Evolutionary conservation across 768 basidiomycete species (phyloP), one percentile per base, ranked within the genome.

Genomic region (Russula abietina): DNA sequence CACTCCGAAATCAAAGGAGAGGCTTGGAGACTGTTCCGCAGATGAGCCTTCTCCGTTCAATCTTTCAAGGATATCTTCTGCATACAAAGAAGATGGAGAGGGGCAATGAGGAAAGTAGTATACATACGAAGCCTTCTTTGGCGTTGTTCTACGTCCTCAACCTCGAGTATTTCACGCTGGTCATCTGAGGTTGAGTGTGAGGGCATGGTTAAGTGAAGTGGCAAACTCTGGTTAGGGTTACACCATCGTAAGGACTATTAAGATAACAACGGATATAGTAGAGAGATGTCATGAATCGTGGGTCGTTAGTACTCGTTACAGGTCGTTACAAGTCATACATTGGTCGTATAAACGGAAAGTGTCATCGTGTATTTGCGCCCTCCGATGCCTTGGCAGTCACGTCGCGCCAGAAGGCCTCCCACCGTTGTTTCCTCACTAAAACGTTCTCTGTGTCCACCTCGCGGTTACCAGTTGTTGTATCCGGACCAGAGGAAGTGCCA

Each of bases 1-100:
- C 48, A 67, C 67, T 6, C 70, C 67, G 48, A 69, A 70, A 56
- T 69, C 68, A 57, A 71, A 69, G 0, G 61, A 32, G 7, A 63
- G 54, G 17, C 49, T 62, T 22, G 33, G 36, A 36, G 63, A 19
- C 7, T 24, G 22, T 12, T 4, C 12, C 19, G 54, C 52, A 1
- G 64, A 30, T n/a, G 54, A 59, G 28, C 56, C 62, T 45, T 67
- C 60, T 38, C 33, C 41, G 26, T 53, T 62, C 26, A 67, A 46
- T 57, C 57, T 45, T 61, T 69, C 68, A 33, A 67, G 54, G 57
- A 64, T 45, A 61, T 55, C 16, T 65, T 68, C 64, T 68, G 55
- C 49, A 51, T 14, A 48, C 30, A 11, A 49, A 28, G 17, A 36
- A 32, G 6, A 22, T 62, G 30, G 30, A 52, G 33, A 49, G 49